Percentiles rank a stretch among this genome's conserved stretches.
Conservation (phyloP, 495 filamentous ascomycete species). For the Friedmanniomyces endolithicus region DNA sequence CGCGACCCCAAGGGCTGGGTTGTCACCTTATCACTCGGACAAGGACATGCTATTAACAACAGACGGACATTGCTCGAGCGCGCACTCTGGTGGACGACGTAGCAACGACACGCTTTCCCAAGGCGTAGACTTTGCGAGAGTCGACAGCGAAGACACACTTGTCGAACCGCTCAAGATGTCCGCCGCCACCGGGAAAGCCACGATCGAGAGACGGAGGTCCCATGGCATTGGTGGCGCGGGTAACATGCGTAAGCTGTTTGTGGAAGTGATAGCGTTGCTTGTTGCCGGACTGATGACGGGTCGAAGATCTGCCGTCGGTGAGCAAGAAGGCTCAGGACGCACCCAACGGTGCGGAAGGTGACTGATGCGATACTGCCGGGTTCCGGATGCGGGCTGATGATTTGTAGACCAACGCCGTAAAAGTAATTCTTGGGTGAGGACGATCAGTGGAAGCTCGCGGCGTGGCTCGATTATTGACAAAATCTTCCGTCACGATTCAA, state of each 20-base stretch:
- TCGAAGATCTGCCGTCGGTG: slow-evolving; percentile 9
- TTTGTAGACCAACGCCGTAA: not conserved
- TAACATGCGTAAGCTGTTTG: slow-evolving; percentile 15
- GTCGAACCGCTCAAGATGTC: not conserved
- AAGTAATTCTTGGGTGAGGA: slow-evolving; percentile 10
- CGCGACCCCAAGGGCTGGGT: not conserved
- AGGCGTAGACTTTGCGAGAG: not conserved
- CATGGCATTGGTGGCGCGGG: slow-evolving; percentile 16
- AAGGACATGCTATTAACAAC: not conserved
- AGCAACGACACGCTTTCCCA: slow-evolving; percentile 1
- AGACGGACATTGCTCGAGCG: not conserved
- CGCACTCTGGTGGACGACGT: not conserved
- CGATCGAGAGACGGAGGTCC: slow-evolving; percentile 7
- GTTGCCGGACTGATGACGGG: not conserved
- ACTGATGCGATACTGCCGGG: not conserved
- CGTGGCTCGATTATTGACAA: slow-evolving; percentile 11
- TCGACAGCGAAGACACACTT: slow-evolving; percentile 6
- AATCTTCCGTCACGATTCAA: slow-evolving; percentile 7
- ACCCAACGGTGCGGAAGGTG: not conserved
- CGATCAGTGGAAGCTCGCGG: not conserved
- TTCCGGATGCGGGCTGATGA: not conserved
- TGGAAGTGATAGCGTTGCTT: not conserved
- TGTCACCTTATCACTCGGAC: too few species aligned
- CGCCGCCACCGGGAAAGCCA: not conserved
- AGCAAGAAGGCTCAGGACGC: not conserved